Evolutionary conservation across 495 filamentous ascomycete species (phyloP).

Genomic region (Penicillium turbatum): DNA sequence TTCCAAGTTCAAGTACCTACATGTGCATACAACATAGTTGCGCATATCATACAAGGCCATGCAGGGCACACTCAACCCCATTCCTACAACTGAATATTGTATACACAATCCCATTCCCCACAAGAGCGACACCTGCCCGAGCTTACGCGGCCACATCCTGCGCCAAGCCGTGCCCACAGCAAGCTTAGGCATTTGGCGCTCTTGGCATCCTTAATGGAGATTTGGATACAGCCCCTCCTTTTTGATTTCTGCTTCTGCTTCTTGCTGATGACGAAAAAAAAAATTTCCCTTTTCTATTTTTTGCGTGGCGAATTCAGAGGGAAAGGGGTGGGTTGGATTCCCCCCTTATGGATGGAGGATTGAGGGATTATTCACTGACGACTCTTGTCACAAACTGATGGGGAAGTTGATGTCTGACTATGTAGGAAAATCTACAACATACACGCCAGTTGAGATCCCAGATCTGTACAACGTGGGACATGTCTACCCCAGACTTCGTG

Average conservation of each 20-base stretch:
- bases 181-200: slow-evolving; percentile 32
- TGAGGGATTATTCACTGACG: neutral
- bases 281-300: slow-evolving; percentile 2
- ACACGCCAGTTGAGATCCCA: too few species aligned
- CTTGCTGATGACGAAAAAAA: slow-evolving; percentile 2
- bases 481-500: slow-evolving; percentile 13
- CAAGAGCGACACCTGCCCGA: slow-evolving; percentile 18
- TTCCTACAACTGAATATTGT: too few species aligned
- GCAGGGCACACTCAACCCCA: neutral
- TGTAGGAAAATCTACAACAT: neutral
- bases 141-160: slow-evolving; percentile 29
- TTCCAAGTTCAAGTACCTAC: too few species aligned
- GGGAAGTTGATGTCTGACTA: neutral
- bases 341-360: neutral
- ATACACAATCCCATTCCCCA: neutral
- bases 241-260: slow-evolving; percentile 1
- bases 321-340: neutral
- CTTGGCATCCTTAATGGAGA: slow-evolving; percentile 15
- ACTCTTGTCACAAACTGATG: neutral
- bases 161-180: slow-evolving; percentile 22
- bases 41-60: too few species aligned
- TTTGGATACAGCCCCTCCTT: neutral
- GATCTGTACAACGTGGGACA: neutral
- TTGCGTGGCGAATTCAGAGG: slow-evolving; percentile 5
- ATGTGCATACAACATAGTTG: too few species aligned